Base-by-base conservation (phyloP, 345 rosid species). In the Pseudoturritis turrita region DNA sequence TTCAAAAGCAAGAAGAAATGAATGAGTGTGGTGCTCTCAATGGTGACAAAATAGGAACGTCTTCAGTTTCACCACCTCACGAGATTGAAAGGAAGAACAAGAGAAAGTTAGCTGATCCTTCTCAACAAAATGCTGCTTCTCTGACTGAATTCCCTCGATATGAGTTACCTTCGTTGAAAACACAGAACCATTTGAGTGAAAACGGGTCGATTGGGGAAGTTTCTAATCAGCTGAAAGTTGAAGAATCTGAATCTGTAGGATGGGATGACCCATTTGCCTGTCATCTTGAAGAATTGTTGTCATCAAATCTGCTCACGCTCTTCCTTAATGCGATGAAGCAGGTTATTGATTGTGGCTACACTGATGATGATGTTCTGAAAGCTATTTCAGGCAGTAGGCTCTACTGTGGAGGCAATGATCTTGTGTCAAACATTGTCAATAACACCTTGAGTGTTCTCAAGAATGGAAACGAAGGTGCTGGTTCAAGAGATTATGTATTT, bases 81-180 rank as follows among this genome's bases (percentile, higher is more conserved):
- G 97, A 83, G 31, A 89, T 88, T 55, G 95, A 88, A 47, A 91
- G 92, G 54, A 77, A 92, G 72, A 94, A 94, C 75, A 94, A 94
- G 86, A 85, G 98, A 41, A 91, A 94, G 73, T 84, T 89, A 68
- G 88, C 92, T 53, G 98, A 94, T 82, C 84, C 89, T 3, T 92
- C 92, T 15, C 79, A 46, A 46, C 47, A 3, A 0, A 55, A 10
- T 49, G 14, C 45, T 39, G 31, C 60, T 54, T 73, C 80, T 13
- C 55, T 73, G 39, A 64, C 70, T 10, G 82, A 84, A 53, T 80
- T 77, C 52, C 83, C 82, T 75, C 68, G 25, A 1, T 65, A 74
- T 54, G 83, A 75, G 60, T 53, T 71, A 8, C 59, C 76, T 63
- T 64, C 13, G 0, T 46, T 72, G 79, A 70, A 83, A 54, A 14